Conservation (phyloP, 495 filamentous ascomycete species). For the Collariella sp. region DNA sequence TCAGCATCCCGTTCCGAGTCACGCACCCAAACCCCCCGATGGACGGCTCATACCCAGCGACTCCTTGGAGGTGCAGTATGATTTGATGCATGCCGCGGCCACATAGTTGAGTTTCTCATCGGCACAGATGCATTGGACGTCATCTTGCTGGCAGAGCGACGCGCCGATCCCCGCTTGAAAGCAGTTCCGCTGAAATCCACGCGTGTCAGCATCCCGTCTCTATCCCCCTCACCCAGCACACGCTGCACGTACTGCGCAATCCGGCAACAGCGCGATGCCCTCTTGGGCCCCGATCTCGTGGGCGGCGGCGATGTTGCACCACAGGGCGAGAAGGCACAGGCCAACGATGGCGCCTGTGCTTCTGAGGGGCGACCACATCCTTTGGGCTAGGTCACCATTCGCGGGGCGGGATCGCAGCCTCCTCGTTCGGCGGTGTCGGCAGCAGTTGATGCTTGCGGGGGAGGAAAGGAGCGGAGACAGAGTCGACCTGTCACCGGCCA, state of each 20-base stretch:
- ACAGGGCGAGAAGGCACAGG: conserved; percentile 4
- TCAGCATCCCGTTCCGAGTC: neutral
- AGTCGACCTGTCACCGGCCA: neutral
- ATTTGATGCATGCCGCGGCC: conserved; percentile 8
- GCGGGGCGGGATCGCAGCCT: neutral
- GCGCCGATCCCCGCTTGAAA: neutral
- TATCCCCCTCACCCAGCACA: neutral
- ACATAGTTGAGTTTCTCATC: conserved; percentile 1
- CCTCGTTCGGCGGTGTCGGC: neutral
- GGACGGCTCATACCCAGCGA: conserved; percentile 11
- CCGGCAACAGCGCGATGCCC: neutral
- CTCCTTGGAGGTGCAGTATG: conserved; percentile 16
- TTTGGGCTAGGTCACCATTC: conserved; percentile 4
- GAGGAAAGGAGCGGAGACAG: neutral
- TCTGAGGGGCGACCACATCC: conserved; percentile 7
- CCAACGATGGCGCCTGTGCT: conserved; percentile 10
- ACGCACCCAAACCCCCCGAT: neutral
- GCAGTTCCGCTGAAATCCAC: conserved; percentile 3
- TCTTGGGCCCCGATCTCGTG: neutral
- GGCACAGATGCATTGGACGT: conserved; percentile 19
- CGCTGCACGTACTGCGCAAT: conserved; percentile 12
- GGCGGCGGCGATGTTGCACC: neutral
- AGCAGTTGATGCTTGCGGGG: neutral
- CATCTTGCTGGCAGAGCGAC: conserved; percentile 12
- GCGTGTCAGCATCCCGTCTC: neutral